phyloP scores from a whole-genome alignment of 1,139 yeast species.

The Dujonia santamariae region DNA sequence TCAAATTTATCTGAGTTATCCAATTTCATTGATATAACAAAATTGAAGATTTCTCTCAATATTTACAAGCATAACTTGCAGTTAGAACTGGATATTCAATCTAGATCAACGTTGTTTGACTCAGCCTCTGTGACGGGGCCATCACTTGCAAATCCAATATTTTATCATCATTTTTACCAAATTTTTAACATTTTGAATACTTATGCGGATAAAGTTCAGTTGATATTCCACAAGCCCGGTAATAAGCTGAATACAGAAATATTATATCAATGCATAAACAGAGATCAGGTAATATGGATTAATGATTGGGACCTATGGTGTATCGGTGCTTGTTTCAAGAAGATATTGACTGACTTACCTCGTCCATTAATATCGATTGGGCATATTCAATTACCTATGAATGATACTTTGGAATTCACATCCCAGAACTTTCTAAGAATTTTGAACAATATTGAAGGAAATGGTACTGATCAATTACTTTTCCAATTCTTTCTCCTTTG shows the following conservation, averaged over 20 bases:
- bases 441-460: constrained; percentile 8
- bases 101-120: background rate
- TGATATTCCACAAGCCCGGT: constrained; percentile 59
- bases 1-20: constrained; percentile 62
- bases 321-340: constrained; percentile 51
- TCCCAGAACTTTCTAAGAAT: constrained; percentile 11
- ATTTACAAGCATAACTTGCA: constrained; percentile 53
- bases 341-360: constrained; percentile 43
- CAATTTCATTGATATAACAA: constrained; percentile 66
- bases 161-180: constrained; percentile 46
- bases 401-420: constrained; percentile 43
- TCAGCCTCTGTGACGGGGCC: constrained; percentile 1
- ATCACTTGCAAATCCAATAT: constrained; percentile 21
- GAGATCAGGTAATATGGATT: constrained; percentile 55
- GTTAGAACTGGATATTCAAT: constrained; percentile 22
- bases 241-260: constrained; percentile 50
- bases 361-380: constrained; percentile 44
- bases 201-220: constrained; percentile 43
- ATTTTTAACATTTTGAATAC: constrained; percentile 45
- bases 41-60: constrained; percentile 70
- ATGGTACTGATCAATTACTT: no score
- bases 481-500: constrained; percentile 43
- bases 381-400: constrained; percentile 44
- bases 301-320: constrained; percentile 65
- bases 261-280: constrained; percentile 48